A percentile compares a stretch with the other conserved stretches of the same genome.
These are phyloP conservation scores for Falciphora oryzae DNA, from an alignment of 2,329 filamentous ascomycete genomes.

Conservation along the genomic window DNA sequence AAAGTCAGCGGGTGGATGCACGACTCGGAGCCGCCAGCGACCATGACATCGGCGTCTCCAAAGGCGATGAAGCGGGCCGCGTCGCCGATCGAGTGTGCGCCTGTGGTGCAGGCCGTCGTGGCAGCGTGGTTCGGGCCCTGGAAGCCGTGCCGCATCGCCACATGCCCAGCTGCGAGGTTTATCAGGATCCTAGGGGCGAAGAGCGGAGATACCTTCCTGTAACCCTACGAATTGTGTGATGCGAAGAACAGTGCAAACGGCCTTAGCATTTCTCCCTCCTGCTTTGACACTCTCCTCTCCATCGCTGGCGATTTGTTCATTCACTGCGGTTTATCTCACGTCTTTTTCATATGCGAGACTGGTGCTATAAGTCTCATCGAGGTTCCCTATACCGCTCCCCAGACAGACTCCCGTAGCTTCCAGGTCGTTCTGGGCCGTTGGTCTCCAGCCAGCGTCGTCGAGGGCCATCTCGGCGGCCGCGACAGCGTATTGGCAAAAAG, in stretches of 20 bases:
- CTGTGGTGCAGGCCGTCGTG: slow-evolving; percentile 94
- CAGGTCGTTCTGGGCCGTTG: slow-evolving; percentile 51
- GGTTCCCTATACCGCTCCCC: slow-evolving; percentile 90
- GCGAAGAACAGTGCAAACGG: neutral
- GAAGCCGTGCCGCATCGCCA: slow-evolving; percentile 89
- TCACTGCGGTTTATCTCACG: slow-evolving; percentile 40
- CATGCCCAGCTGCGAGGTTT: slow-evolving; percentile 90
- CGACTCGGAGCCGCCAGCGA: slow-evolving; percentile 91
- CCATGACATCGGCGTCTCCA: slow-evolving; percentile 90
- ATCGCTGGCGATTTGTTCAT: neutral
- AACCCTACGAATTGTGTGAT: slow-evolving; percentile 53
- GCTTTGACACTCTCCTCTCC: neutral
- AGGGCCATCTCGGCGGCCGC: slow-evolving; percentile 83
- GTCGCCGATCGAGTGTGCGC: slow-evolving; percentile 90
- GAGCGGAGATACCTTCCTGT: slow-evolving; percentile 85
- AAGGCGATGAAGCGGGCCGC: slow-evolving; percentile 87
- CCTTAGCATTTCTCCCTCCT: neutral
- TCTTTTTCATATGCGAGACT: slow-evolving; percentile 68
- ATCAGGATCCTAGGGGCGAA: slow-evolving; percentile 92
- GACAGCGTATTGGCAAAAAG: slow-evolving; percentile 86
- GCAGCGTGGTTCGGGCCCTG: slow-evolving; percentile 87
- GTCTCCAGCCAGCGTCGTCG: slow-evolving; percentile 72
- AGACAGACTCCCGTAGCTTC: slow-evolving; percentile 85
- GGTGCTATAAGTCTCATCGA: slow-evolving; percentile 84
- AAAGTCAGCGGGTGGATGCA: slow-evolving; percentile 94